Percentiles rank a stretch among this genome's conserved stretches.
Conservation (phyloP, 306 rosid species). For the Sechiopsis laciniata region DNA sequence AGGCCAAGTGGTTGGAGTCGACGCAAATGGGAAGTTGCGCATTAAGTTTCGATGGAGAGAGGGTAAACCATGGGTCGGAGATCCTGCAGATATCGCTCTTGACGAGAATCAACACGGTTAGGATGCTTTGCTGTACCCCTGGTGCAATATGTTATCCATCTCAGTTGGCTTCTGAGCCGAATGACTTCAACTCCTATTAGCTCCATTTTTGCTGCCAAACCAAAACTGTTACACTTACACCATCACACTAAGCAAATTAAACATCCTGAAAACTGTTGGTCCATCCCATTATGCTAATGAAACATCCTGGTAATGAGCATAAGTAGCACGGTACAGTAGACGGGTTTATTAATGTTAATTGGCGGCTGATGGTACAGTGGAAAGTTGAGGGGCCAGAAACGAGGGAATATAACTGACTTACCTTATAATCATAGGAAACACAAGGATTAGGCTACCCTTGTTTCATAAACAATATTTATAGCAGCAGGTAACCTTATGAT, state of each 20-base stretch:
- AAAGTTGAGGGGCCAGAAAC: neutral
- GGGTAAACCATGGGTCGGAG: conserved; percentile 96
- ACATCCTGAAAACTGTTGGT: neutral
- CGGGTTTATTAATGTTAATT: neutral
- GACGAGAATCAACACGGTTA: conserved; percentile 37
- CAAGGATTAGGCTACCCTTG: neutral
- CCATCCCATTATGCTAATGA: neutral
- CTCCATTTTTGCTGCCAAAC: neutral
- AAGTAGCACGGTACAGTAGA: neutral
- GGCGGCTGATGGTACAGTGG: neutral
- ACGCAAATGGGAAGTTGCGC: conserved; percentile 88
- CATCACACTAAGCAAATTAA: neutral
- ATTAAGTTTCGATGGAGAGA: conserved; percentile 95
- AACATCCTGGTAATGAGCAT: neutral
- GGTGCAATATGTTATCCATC: neutral
- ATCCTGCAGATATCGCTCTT: conserved; percentile 80
- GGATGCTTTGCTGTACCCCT: neutral
- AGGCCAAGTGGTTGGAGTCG: conserved; percentile 88
- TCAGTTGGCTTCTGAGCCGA: neutral
- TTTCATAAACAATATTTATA: neutral
- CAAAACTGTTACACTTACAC: neutral
- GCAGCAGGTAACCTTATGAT: neutral
- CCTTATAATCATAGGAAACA: neutral
- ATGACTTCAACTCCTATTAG: neutral
- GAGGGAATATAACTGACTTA: neutral